A percentile compares a stretch with the other conserved stretches of the same genome.
Conservation (phyloP, 257 asterid genomes). For the Nicotiana benthamiana region DNA sequence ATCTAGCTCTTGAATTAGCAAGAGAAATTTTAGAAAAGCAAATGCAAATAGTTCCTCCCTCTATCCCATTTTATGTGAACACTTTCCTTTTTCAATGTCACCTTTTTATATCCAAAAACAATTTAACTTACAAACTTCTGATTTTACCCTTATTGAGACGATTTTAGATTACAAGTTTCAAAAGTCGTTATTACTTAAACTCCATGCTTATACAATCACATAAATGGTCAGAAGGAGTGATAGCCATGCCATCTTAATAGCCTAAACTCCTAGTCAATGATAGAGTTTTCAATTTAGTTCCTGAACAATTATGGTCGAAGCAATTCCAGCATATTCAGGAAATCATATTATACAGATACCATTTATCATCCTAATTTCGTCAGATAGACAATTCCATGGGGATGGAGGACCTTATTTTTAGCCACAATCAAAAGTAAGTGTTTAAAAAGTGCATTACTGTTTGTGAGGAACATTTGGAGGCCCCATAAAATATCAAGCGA, state of each 20-base stretch:
- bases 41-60: background rate
- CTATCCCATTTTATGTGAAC: background rate
- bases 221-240: background rate
- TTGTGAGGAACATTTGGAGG: constrained; percentile 88
- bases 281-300: background rate
- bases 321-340: background rate
- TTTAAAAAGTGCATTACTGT: constrained; percentile 45
- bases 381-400: background rate
- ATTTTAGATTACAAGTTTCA: no score
- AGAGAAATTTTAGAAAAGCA: background rate
- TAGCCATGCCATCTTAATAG: background rate
- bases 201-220: no score
- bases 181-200: no score
- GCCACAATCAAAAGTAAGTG: constrained; percentile 1
- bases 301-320: background rate
- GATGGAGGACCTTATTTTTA: background rate
- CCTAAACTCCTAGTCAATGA: background rate
- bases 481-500: constrained; percentile 82
- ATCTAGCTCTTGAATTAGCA: background rate
- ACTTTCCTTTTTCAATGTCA: no score
- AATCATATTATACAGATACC: background rate
- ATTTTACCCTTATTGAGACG: no score
- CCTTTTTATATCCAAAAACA: no score
- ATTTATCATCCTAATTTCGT: background rate
- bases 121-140: no score